phyloP scores from a whole-genome alignment of 257 asterid genomes.

The Lithospermum erythrorhizon region DNA sequence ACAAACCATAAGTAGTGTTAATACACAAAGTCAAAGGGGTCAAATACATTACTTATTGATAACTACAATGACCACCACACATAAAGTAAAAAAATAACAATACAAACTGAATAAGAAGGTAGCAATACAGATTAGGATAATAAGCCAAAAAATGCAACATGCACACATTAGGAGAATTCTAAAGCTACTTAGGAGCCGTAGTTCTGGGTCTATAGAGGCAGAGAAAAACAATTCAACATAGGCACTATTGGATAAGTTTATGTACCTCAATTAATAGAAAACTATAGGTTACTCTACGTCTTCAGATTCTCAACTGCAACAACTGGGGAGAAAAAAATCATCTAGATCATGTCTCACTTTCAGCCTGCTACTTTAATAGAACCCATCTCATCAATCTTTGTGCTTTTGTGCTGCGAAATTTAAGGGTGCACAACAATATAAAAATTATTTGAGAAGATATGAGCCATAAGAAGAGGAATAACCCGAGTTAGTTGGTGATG shows the following conservation, averaged over 20 bases:
- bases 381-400: slow-evolving; percentile 86
- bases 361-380: slow-evolving; percentile 87
- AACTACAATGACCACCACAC: not conserved
- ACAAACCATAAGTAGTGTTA: no score
- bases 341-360: slow-evolving; percentile 34
- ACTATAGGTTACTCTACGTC: slow-evolving; percentile 38
- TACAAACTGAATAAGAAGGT: not conserved
- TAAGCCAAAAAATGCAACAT: not conserved
- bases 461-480: not conserved
- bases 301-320: slow-evolving; percentile 56
- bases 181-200: not conserved
- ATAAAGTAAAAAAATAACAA: no score
- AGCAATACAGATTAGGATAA: not conserved
- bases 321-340: slow-evolving; percentile 36
- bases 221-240: not conserved
- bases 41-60: not conserved
- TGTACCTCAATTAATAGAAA: slow-evolving; percentile 58
- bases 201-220: not conserved
- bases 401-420: slow-evolving; percentile 84
- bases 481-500: not conserved
- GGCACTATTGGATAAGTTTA: slow-evolving; percentile 9
- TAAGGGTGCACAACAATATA: slow-evolving; percentile 19
- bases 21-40: not conserved
- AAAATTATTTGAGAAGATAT: not conserved
- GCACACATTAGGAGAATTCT: not conserved